phyloP scores from a whole-genome alignment of 1,284 basidiomycete species.

The Chalciporus sp. region DNA sequence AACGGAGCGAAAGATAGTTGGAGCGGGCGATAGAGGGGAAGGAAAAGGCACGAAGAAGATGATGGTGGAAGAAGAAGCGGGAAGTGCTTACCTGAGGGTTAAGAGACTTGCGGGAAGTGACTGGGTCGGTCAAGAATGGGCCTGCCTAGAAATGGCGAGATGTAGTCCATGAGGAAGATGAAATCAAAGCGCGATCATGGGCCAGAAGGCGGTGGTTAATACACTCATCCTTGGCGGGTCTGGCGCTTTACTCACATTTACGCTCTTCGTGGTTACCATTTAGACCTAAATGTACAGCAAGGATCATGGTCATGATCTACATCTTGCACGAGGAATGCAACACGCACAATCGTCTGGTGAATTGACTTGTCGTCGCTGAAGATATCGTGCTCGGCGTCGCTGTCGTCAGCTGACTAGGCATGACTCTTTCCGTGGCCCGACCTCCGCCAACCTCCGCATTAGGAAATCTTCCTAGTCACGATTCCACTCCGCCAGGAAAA shows the following conservation, averaged over 20 bases:
- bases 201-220: conserved; percentile 4
- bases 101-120: conserved; percentile 30
- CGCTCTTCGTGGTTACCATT: conserved; percentile 32
- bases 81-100: conserved; percentile 32
- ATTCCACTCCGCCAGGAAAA: too few species aligned
- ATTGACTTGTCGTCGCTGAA: conserved; percentile 2
- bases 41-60: conserved; percentile 12
- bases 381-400: neutral
- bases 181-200: conserved; percentile 9
- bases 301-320: neutral
- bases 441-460: neutral
- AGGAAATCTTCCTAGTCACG: conserved; percentile 8
- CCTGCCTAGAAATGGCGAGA: conserved; percentile 28
- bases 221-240: conserved; percentile 25
- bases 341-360: conserved; percentile 14
- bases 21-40: conserved; percentile 2
- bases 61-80: conserved; percentile 14
- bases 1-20: conserved; percentile 2
- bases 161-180: conserved; percentile 10
- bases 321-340: neutral
- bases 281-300: conserved; percentile 11
- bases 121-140: conserved; percentile 27
- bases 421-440: neutral
- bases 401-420: neutral
- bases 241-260: conserved; percentile 28